Conservation (phyloP, 805 yeast species). For the Starmerella etchellsii region DNA sequence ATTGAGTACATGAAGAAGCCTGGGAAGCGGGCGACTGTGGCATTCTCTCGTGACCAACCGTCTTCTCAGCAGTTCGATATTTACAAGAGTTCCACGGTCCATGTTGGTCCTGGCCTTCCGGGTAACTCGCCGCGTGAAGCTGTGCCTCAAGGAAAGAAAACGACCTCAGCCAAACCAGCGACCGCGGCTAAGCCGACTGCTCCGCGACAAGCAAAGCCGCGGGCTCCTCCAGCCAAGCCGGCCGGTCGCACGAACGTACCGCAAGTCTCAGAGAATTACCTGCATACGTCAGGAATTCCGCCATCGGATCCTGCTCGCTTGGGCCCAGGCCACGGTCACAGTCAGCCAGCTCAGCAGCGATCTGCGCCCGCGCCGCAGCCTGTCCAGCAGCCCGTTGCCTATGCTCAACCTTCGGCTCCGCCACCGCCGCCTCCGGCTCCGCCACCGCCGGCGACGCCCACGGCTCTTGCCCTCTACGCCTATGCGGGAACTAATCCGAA, state of each 20-base stretch:
- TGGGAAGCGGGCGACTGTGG: constrained; percentile 61
- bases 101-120: constrained; percentile 64
- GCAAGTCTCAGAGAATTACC: constrained; percentile 15
- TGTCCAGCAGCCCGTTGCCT: constrained; percentile 9
- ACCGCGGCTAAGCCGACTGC: constrained; percentile 14
- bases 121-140: constrained; percentile 56
- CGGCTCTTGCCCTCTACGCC: constrained; percentile 74
- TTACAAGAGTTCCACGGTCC: constrained; percentile 81
- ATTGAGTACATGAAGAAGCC: constrained; percentile 84
- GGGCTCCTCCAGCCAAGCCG: neutral
- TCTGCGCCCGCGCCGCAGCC: constrained; percentile 2
- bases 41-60: constrained; percentile 43
- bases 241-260: constrained; percentile 11
- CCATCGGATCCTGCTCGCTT: constrained; percentile 17
- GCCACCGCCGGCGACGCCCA: constrained; percentile 48
- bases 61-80: constrained; percentile 61
- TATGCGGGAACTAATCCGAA: constrained; percentile 81
- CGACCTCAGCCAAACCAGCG: no score
- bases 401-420: constrained; percentile 15
- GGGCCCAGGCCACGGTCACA: constrained; percentile 13
- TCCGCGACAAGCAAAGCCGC: constrained; percentile 14
- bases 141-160: constrained; percentile 43
- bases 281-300: constrained; percentile 20
- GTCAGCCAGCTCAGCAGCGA: constrained; percentile 19
- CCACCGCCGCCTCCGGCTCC: constrained; percentile 53